Evolutionary conservation across 495 filamentous ascomycete species (phyloP).

Genomic region (Tirmania nivea): DNA sequence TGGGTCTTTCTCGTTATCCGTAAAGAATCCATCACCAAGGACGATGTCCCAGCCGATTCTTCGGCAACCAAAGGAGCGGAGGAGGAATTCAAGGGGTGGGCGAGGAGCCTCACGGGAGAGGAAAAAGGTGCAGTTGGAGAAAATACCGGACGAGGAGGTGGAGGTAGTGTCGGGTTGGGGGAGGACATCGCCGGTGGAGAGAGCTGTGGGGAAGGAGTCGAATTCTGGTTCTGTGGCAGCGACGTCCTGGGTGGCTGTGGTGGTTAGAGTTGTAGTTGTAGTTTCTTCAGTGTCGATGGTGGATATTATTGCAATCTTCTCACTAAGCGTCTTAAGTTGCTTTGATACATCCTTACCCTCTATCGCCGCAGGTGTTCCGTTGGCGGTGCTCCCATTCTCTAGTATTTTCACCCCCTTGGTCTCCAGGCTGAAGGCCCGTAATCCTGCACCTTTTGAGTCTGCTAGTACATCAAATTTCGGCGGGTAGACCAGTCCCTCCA

Average conservation of each 20-base stretch:
- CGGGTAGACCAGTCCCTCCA: constrained; percentile 75
- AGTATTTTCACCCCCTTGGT: constrained; percentile 31
- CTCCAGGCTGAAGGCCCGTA: constrained; percentile 79
- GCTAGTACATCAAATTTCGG: constrained; percentile 75
- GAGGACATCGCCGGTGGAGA: constrained; percentile 51
- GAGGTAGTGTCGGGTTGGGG: constrained; percentile 47
- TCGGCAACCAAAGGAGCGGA: constrained; percentile 88
- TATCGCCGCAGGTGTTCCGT: neutral
- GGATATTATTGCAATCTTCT: constrained; percentile 24
- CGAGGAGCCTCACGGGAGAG: constrained; percentile 84
- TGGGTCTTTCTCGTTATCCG: constrained; percentile 62
- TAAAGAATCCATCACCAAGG: constrained; percentile 79
- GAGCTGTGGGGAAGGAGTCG: constrained; percentile 61
- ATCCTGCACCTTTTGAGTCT: constrained; percentile 72
- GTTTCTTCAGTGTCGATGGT: constrained; percentile 20
- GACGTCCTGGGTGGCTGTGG: constrained; percentile 28
- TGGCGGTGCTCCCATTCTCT: neutral
- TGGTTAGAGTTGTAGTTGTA: constrained; percentile 14
- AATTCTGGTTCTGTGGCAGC: constrained; percentile 40
- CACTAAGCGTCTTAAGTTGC: constrained; percentile 32
- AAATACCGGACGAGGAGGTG: constrained; percentile 39
- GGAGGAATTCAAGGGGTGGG: constrained; percentile 76
- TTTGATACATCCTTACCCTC: constrained; percentile 30
- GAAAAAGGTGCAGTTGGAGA: constrained; percentile 72
- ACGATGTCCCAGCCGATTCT: constrained; percentile 83